A percentile compares a stretch with the other conserved stretches of the same genome.
These are phyloP conservation scores for Calonectria montana DNA, from an alignment of 2,329 filamentous ascomycete genomes.

Conservation along the genomic window DNA sequence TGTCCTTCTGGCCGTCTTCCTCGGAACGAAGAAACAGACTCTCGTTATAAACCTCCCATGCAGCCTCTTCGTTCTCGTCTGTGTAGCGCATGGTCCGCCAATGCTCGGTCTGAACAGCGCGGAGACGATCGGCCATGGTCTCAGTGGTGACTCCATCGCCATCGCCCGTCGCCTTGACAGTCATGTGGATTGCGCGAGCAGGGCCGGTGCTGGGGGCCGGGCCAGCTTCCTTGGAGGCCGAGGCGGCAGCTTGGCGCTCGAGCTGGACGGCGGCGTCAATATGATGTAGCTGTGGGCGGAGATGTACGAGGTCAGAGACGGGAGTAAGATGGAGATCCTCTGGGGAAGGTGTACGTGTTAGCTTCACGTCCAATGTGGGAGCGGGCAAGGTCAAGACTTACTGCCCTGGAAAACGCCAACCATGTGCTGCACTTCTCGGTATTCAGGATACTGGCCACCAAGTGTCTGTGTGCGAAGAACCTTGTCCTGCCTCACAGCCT, in stretches of 20 bases:
- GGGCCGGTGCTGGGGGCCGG: constrained; percentile 55
- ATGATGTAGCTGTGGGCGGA: constrained; percentile 93
- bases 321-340: constrained; percentile 89
- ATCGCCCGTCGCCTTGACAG: constrained; percentile 80
- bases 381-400: constrained; percentile 55
- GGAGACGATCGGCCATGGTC: constrained; percentile 81
- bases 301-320: constrained; percentile 83
- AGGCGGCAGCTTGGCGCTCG: constrained; percentile 59
- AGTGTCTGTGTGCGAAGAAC: constrained; percentile 85
- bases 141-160: constrained; percentile 73
- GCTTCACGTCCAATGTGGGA: background rate
- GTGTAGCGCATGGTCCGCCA: constrained; percentile 86
- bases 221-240: constrained; percentile 50
- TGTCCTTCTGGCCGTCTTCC: constrained; percentile 30
- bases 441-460: constrained; percentile 80
- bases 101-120: constrained; percentile 81
- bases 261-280: constrained; percentile 86
- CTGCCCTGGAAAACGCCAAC: constrained; percentile 89
- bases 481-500: constrained; percentile 75
- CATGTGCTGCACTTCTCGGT: constrained; percentile 85
- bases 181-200: constrained; percentile 85
- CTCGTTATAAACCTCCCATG: constrained; percentile 81
- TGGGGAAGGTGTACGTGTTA: constrained; percentile 49
- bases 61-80: constrained; percentile 81
- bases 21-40: constrained; percentile 65